phyloP scores from a whole-genome alignment of 106 monocot species.

The Acanthochlamys bracteata region DNA sequence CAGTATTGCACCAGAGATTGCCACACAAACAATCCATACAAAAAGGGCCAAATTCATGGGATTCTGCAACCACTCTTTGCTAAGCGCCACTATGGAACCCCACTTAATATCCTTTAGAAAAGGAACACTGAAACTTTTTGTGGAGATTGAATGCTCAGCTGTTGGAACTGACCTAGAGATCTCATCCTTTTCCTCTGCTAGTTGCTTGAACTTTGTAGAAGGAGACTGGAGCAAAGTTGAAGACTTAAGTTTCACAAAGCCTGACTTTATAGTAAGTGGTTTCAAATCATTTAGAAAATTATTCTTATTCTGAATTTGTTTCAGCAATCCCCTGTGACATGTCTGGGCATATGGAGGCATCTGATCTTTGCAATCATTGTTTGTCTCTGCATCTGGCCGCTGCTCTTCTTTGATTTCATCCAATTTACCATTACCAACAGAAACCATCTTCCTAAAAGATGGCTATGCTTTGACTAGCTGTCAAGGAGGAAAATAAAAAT shows the following conservation, averaged over 20 bases:
- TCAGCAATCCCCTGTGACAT: slow-evolving; percentile 26
- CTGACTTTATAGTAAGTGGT: slow-evolving; percentile 15
- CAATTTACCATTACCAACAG: slow-evolving; percentile 27
- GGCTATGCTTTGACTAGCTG: slow-evolving; percentile 2
- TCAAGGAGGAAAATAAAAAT: neutral
- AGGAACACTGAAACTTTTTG: slow-evolving; percentile 16
- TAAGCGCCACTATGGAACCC: slow-evolving; percentile 29
- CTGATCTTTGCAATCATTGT: slow-evolving; percentile 13
- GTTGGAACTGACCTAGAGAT: slow-evolving; percentile 51
- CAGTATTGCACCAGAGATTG: slow-evolving; percentile 66
- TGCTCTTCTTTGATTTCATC: slow-evolving; percentile 48
- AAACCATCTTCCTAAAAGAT: slow-evolving; percentile 29
- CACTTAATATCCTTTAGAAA: slow-evolving; percentile 51
- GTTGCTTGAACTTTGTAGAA: slow-evolving; percentile 47
- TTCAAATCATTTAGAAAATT: slow-evolving; percentile 13
- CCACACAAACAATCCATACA: slow-evolving; percentile 65
- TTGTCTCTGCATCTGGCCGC: slow-evolving; percentile 4
- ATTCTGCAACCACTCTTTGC: slow-evolving; percentile 65
- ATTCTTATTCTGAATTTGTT: slow-evolving; percentile 20
- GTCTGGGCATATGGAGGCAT: slow-evolving; percentile 16
- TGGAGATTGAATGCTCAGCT: slow-evolving; percentile 18
- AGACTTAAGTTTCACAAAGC: slow-evolving; percentile 28
- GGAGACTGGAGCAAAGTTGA: slow-evolving; percentile 29
- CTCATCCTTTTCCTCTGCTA: slow-evolving; percentile 55
- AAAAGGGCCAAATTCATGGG: slow-evolving; percentile 84